Conservation (phyloP, 805 yeast genomes). For the Yueomyces sp. region DNA sequence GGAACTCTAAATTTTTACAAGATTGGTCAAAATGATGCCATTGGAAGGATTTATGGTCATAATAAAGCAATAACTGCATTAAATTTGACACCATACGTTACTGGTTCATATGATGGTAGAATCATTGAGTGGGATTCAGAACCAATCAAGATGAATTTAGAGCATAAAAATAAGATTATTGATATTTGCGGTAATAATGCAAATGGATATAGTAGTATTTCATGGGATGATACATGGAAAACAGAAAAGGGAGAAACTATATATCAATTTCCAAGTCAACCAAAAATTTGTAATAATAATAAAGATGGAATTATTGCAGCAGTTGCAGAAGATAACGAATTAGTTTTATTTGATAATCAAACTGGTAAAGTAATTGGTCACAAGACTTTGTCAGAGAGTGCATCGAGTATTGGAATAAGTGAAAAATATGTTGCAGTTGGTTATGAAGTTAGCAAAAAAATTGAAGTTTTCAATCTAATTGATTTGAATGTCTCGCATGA, state of each 20-base stretch:
- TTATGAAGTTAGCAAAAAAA: constrained; percentile 26
- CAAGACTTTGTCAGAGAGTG: constrained; percentile 25
- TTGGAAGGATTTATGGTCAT: constrained; percentile 50
- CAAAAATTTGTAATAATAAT: constrained; percentile 30
- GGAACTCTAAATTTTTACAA: constrained; percentile 60
- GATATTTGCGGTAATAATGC: constrained; percentile 28
- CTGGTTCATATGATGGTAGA: constrained; percentile 80
- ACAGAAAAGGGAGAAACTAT: constrained; percentile 11
- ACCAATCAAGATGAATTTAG: constrained; percentile 24
- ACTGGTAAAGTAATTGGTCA: constrained; percentile 21
- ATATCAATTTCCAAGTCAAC: constrained; percentile 32
- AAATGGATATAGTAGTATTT: constrained; percentile 37
- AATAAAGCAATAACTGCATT: constrained; percentile 68
- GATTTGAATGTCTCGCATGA: constrained; percentile 21
- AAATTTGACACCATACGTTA: constrained; percentile 22
- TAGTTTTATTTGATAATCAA: constrained; percentile 23
- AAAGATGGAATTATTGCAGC: constrained; percentile 28
- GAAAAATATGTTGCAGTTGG: constrained; percentile 36
- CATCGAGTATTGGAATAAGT: constrained; percentile 35
- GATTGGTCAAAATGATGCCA: constrained; percentile 23
- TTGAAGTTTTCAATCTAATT: constrained; percentile 28
- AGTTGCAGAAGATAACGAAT: constrained; percentile 31
- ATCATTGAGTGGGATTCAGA: constrained; percentile 45
- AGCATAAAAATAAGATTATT: constrained; percentile 57
- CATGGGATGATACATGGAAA: constrained; percentile 80